Evolutionary conservation across 345 rosid genomes (phyloP), one percentile per base, ranked within the genome.

Genomic region (Leavenworthia alabamica): DNA sequence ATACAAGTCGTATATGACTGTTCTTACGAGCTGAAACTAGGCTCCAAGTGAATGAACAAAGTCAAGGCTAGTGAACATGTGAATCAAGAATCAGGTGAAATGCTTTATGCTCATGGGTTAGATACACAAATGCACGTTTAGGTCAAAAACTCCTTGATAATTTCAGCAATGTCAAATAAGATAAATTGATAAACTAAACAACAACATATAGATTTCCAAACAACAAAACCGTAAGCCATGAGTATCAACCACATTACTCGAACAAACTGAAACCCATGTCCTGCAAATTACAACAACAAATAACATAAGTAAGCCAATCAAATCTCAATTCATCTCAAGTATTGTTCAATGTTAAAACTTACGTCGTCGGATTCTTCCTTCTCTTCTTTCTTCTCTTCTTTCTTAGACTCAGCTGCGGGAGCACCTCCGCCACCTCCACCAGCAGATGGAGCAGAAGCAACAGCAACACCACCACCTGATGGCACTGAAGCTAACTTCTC

Each of bases 301-400:
- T 1, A 15, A 23, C 11, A 40, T 5, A 70, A 16, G 29, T 59
- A 0, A 59, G 59, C 54, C 54, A 53, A 53, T 7, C 2, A n/a
- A 0, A 14, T 11, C 3, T 32, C n/a, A 20, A 6, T 5, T 20
- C 27, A 22, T 6, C 4, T 28, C 22, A 45, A 41, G 20, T 3
- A 19, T 29, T 52, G 4, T 23, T 23, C 26, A 2, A 23, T 2
- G 26, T 24, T 24, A 24, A 24, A 53, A 57, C 82, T 81, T 63
- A 89, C 96, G 8, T 86, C 97, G 14, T 89, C 94, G 3, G 89
- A 84, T 58, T 86, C 96, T 62, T 89, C 94, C 64, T 81, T 79
- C 80, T 81, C 84, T 61, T 84, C 94, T 1, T 79, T 82, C 66
- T 89, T 86, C 68, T 89, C 90, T 47, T 86, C 97, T 65, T 84